Conservation (phyloP, 2,329 filamentous ascomycete genomes). For the Cladosporium sp. region DNA sequence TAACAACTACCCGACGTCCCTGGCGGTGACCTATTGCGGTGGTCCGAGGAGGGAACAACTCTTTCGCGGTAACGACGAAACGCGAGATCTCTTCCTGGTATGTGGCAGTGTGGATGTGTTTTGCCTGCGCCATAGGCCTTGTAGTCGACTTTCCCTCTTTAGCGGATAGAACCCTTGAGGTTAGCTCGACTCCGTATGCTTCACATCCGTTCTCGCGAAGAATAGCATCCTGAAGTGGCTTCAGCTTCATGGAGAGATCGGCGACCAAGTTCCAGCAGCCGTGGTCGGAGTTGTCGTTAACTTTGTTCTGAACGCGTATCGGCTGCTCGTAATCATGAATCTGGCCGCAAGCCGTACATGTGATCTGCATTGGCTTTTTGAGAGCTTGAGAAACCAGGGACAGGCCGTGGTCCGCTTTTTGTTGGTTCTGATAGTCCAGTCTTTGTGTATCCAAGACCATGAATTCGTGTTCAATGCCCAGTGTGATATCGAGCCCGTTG, state of each 20-base stretch:
- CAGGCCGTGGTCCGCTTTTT: background rate
- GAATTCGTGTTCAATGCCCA: conserved; percentile 1
- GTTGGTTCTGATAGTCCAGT: background rate
- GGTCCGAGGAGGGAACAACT: background rate
- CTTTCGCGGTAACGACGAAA: background rate
- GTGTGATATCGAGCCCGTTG: background rate
- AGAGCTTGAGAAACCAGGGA: background rate
- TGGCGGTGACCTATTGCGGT: background rate
- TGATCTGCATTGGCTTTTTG: background rate
- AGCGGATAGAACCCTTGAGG: background rate
- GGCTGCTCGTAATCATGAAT: background rate
- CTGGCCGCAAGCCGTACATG: background rate
- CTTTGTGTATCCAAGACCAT: background rate
- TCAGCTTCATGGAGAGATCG: background rate
- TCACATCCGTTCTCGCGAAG: background rate
- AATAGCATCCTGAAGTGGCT: background rate
- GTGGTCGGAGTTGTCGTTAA: background rate
- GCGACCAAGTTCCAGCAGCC: background rate
- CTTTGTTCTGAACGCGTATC: background rate
- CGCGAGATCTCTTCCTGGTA: background rate
- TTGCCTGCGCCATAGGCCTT: too few species aligned
- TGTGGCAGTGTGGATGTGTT: background rate
- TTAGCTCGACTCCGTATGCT: background rate
- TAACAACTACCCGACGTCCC: background rate
- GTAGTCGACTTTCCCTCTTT: background rate